Evolutionary conservation across 805 yeast genomes (phyloP).

Genomic region (Saccharomycopsis microspora): DNA sequence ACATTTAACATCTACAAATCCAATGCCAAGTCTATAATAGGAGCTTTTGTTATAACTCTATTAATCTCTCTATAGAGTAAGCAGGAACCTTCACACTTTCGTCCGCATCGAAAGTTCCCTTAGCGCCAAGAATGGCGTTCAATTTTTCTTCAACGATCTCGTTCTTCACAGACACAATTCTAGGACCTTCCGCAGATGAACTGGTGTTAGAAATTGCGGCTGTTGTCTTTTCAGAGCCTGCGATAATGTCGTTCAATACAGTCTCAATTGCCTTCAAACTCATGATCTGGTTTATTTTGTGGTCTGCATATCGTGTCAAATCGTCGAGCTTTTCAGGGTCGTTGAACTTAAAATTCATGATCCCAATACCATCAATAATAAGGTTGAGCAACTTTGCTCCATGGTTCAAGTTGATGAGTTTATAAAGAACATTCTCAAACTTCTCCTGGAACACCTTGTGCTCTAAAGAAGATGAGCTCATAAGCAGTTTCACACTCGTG

Average conservation of each 20-base stretch:
- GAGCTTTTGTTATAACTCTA: constrained; percentile 4
- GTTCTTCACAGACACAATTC: constrained; percentile 11
- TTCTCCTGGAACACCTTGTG: constrained; percentile 8
- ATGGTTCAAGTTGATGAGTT: constrained; percentile 5
- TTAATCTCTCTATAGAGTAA: constrained; percentile 15
- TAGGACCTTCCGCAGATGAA: constrained; percentile 5
- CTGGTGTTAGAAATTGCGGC: neutral
- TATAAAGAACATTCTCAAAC: constrained; percentile 9
- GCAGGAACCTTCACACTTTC: constrained; percentile 9
- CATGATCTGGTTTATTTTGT: constrained; percentile 7
- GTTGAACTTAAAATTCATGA: constrained; percentile 16
- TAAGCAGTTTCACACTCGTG: constrained; percentile 3
- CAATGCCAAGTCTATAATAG: too few relatives aligned
- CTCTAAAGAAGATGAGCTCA: constrained; percentile 8
- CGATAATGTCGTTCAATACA: constrained; percentile 7
- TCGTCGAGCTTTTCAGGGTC: constrained; percentile 7
- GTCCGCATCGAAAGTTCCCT: neutral
- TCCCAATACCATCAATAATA: constrained; percentile 15
- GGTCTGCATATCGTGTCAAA: constrained; percentile 8
- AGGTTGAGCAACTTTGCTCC: constrained; percentile 11
- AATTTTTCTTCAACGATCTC: constrained; percentile 12
- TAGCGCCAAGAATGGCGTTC: constrained; percentile 9
- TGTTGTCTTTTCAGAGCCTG: neutral
- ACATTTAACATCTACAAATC: too few relatives aligned
- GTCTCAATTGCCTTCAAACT: constrained; percentile 11